Conservation (phyloP, 2,329 filamentous ascomycete species). For the Penicillium occitanis region DNA sequence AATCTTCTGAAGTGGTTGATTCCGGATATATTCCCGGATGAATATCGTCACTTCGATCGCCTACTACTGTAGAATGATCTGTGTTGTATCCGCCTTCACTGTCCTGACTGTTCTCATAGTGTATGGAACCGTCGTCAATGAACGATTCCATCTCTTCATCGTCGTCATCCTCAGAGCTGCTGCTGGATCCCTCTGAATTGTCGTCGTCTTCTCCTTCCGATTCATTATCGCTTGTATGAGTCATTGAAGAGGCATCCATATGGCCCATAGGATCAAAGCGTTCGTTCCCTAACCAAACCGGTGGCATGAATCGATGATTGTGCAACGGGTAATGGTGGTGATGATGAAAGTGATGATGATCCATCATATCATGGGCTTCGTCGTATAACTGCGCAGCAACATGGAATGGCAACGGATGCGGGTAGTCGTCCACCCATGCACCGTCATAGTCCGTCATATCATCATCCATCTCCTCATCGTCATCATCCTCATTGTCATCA, state of each 20-base stretch:
- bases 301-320: conserved; percentile 10
- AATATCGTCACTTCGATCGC: conserved; percentile 1
- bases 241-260: conserved; percentile 11
- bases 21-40: not conserved
- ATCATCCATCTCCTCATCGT: conserved; percentile 28
- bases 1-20: not conserved
- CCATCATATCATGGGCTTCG: conserved; percentile 9
- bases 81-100: conserved; percentile 6
- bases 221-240: conserved; percentile 2
- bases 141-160: conserved; percentile 36
- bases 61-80: conserved; percentile 7
- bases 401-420: conserved; percentile 21
- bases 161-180: conserved; percentile 21
- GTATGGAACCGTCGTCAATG: conserved; percentile 31
- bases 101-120: conserved; percentile 1
- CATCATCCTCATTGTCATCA: conserved; percentile 33
- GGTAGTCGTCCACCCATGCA: conserved; percentile 1
- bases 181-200: conserved; percentile 19
- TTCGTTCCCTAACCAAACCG: not conserved
- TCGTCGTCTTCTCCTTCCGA: conserved; percentile 11
- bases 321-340: conserved; percentile 12
- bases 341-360: conserved; percentile 11
- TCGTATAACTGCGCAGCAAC: conserved; percentile 23
- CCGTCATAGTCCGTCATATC: conserved; percentile 8
- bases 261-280: not conserved